Evolutionary conservation across 129 eudicot species (phyloP), one percentile per base, ranked within the genome.

Genomic region (Silybum marianum): DNA sequence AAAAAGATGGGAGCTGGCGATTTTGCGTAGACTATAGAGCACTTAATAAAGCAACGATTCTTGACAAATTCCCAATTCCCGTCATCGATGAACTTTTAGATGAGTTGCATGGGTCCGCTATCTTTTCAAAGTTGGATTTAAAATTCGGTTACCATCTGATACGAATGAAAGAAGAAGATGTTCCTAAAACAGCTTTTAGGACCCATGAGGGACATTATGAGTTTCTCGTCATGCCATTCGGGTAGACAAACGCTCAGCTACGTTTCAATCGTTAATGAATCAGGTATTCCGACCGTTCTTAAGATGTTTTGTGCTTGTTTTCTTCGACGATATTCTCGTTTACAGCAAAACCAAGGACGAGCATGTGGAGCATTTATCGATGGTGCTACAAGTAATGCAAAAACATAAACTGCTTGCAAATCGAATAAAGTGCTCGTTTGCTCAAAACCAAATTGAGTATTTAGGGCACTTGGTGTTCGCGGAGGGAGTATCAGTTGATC

Each of bases 401-500:
- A 3, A 54, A 4, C 65, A 54, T 54, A 3, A 54, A 4, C 65
- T 54, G 0, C 4, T 54, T 18, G 65, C 65, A 18, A 54, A 54
- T 6, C 21, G 18, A 18, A 54, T 16, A 18, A 54, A 54, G 65
- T 54, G 22, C 65, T 18, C 65, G 21, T 54, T 54, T 18, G 22
- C 65, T 54, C 65, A 54, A 54, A 54, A 3, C 7, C 65, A 54
- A 18, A 54, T 54, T 4, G 65, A 75, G 36, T 75, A 75, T 23
- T 28, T 75, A 22, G 79, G 79, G 30, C 66, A 75, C 36, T 23
- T 75, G 18, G 54, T 75, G 6, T 39, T 39, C 16, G 14, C 63
- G 28, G 21, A 23, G 14, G 69, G 68, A 13, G 72, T 77, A 8
- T 60, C 48, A 3, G 68, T 60, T n/a, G 72, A 60, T 18, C 73